A percentile compares a stretch with the other conserved stretches of the same genome.
These are phyloP conservation scores for Chytridium lagenaria DNA, from an alignment of 371 early-diverging fungal species.

Conservation along the genomic window DNA sequence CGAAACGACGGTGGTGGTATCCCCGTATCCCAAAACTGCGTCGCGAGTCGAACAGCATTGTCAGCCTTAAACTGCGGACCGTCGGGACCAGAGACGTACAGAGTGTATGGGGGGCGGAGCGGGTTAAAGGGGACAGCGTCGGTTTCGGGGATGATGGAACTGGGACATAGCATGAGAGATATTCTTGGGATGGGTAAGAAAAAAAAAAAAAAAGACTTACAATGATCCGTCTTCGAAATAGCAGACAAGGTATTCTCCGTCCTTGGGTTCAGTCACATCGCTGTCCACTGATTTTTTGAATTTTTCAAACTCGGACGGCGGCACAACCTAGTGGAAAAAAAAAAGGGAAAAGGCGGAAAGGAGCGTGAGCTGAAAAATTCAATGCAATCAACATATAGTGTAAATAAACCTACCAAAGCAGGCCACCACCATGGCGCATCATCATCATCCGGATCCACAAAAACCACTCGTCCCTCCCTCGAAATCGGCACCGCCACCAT, in stretches of 20 bases:
- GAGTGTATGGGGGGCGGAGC: slow-evolving; percentile 49
- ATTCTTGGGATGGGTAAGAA: neutral
- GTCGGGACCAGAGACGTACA: slow-evolving; percentile 50
- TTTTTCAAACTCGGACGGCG: slow-evolving; percentile 50
- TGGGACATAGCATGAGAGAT: slow-evolving; percentile 20
- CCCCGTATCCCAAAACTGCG: slow-evolving; percentile 55
- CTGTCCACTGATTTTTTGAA: slow-evolving; percentile 36
- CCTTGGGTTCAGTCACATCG: slow-evolving; percentile 50
- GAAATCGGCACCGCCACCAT: neutral
- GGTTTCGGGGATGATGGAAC: slow-evolving; percentile 55
- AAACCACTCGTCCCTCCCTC: slow-evolving; percentile 42
- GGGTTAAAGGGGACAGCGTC: slow-evolving; percentile 58
- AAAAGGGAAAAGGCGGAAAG: neutral
- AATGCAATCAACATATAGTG: neutral
- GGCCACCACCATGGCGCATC: slow-evolving; percentile 72
- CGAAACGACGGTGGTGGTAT: slow-evolving; percentile 50
- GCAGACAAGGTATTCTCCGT: slow-evolving; percentile 60
- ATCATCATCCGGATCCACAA: slow-evolving; percentile 65
- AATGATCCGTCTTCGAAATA: slow-evolving; percentile 68
- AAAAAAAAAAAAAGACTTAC: slow-evolving; percentile 38
- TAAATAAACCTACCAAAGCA: slow-evolving; percentile 58
- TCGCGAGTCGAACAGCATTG: slow-evolving; percentile 59
- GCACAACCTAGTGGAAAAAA: slow-evolving; percentile 53
- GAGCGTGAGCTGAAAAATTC: neutral
- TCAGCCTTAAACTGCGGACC: slow-evolving; percentile 52